Percentiles rank a stretch among this genome's conserved stretches.
Evolutionary conservation across 1,284 basidiomycete species (phyloP).

Genomic region (Leccinum subspadiceum): DNA sequence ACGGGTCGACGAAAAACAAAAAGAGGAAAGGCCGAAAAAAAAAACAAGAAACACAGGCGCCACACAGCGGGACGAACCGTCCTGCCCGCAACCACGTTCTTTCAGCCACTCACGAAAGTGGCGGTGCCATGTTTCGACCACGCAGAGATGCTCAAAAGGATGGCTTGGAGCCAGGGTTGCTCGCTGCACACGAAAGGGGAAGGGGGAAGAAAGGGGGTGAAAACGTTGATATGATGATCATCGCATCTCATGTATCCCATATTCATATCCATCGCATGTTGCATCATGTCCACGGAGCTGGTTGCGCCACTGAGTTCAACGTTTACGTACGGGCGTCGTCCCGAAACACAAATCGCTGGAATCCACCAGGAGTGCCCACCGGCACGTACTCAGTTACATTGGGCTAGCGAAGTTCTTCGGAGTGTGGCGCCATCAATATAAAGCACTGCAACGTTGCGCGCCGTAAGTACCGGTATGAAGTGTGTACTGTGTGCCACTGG

Average conservation of each 20-base stretch:
- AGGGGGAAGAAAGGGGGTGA: background rate
- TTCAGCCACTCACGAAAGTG: slow-evolving; percentile 20
- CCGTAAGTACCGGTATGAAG: background rate
- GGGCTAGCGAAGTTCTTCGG: background rate
- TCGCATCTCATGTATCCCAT: background rate
- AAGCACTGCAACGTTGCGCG: slow-evolving; percentile 2
- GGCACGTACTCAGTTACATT: background rate
- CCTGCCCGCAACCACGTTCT: slow-evolving; percentile 26
- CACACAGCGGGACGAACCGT: slow-evolving; percentile 16
- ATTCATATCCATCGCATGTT: background rate
- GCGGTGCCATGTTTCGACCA: slow-evolving; percentile 7
- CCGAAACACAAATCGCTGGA: slow-evolving; percentile 9
- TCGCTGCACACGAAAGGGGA: background rate
- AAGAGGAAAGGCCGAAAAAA: background rate
- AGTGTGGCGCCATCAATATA: slow-evolving; percentile 9
- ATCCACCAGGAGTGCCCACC: background rate
- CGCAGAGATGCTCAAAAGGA: slow-evolving; percentile 14
- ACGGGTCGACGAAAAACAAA: background rate
- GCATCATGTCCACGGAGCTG: slow-evolving; percentile 17
- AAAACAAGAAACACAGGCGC: slow-evolving; percentile 11
- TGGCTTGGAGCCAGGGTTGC: background rate
- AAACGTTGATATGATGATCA: background rate
- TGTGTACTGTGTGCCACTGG: background rate
- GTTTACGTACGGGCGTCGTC: slow-evolving; percentile 20
- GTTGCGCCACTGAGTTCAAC: slow-evolving; percentile 11